phyloP scores from a whole-genome alignment of 1,284 basidiomycete species.

The Calocybe gambosa region DNA sequence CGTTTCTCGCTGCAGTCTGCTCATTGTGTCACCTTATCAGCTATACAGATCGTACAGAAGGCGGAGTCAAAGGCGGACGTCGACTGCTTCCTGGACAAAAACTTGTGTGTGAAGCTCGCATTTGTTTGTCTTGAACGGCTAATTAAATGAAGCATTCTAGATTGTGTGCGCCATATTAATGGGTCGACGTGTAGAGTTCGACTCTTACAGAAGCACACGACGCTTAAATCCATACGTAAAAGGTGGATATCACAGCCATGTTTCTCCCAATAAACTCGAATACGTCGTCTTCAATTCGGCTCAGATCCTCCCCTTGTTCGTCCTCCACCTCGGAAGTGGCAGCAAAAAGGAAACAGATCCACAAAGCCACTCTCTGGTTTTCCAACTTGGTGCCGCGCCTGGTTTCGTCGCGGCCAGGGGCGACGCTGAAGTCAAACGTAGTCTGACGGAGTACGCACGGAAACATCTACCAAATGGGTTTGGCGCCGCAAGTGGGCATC shows the following conservation, averaged over 20 bases:
- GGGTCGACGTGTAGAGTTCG: conserved; percentile 7
- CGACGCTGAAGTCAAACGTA: neutral
- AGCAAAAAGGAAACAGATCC: too few species aligned
- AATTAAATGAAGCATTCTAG: neutral
- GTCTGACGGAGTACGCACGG: conserved; percentile 7
- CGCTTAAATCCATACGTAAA: neutral
- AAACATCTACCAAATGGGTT: conserved; percentile 10
- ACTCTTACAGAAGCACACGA: neutral
- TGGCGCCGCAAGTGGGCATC: conserved; percentile 8
- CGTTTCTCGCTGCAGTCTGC: neutral
- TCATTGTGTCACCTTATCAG: neutral
- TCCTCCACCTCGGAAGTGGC: conserved; percentile 7
- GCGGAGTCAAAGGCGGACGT: neutral
- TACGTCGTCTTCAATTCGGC: conserved; percentile 11
- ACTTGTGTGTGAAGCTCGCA: conserved; percentile 2
- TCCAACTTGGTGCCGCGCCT: too few species aligned
- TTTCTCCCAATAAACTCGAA: conserved; percentile 5
- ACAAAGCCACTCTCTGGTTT: too few species aligned
- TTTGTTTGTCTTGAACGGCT: neutral
- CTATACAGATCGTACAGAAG: conserved; percentile 7
- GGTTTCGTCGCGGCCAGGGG: neutral
- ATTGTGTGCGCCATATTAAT: conserved; percentile 8
- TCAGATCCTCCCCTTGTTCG: conserved; percentile 9
- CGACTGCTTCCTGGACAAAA: conserved; percentile 12
- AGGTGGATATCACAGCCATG: conserved; percentile 8